Base-by-base conservation (phyloP, 495 filamentous ascomycete genomes). In the Choiromyces venosus region DNA sequence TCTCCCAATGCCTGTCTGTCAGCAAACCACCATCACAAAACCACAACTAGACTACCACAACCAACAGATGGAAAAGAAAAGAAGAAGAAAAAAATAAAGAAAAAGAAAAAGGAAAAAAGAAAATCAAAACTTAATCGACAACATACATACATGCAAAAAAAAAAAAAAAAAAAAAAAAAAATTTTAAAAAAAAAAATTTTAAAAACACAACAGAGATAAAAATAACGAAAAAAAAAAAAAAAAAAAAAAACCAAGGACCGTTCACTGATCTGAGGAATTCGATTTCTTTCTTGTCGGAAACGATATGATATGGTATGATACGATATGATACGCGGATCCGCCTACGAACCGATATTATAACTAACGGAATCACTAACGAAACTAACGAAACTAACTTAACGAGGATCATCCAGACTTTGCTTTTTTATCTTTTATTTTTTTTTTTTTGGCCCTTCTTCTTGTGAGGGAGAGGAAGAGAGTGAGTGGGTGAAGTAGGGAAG, bases 221-320 rank as follows among this genome's bases (percentile, higher is more conserved):
- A 61, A 61, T 29, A 16, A 61, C 29, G 33, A 61, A 25, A 61
- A 25, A 61, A 61, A n/a, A 56, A 56, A 29, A 61, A 29, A 61
- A 33, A 61, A 61, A 61, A 29, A 61, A 61, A 61, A 33, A 61
- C 7, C 25, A 61, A 33, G 52, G 25, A 29, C 52, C 52, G 33
- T 12, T 16, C n/a, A 61, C 52, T 61, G 52, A 61, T 61, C 52
- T 61, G 10, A 61, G 25, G 25, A 33, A 61, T 61, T 61, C 10
- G 52, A 61, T 61, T 61, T 12, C 52, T 61, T 61, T 12, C 52
- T 4, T 12, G 52, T 33, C 25, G 25, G 25, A 61, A 61, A 33
- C 52, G 52, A 61, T 61, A 61, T 33, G 52, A 61, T 61, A 61
- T 61, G 52, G 33, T 61, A 61, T n/a, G 52, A 33, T 61, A 61